A percentile compares a stretch with the other conserved stretches of the same genome.
These are phyloP conservation scores for Fabrea salina DNA, from an alignment of 169 alveolate genomes.

Conservation along the genomic window DNA sequence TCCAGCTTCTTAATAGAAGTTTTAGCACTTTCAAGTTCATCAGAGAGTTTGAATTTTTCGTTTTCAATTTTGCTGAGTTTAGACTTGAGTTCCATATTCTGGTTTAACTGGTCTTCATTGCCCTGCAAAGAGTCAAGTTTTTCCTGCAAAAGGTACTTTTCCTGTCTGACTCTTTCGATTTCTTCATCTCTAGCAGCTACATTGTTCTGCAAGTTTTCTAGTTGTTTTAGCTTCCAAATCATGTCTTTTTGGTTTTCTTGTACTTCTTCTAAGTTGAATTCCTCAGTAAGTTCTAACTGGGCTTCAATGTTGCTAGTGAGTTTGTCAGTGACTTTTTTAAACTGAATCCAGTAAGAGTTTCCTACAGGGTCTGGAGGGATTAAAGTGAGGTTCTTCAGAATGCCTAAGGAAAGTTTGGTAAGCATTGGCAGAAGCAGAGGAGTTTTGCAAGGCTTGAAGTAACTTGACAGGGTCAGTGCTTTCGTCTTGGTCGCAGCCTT, in stretches of 20 bases:
- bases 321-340: not conserved
- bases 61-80: not conserved
- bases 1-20: not conserved
- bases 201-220: conserved; percentile 3
- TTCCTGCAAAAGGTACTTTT: not conserved
- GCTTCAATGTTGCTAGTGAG: not conserved
- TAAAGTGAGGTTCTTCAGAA: not conserved
- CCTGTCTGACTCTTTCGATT: conserved; percentile 18
- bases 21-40: not conserved
- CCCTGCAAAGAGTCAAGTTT: not conserved
- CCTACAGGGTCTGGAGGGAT: conserved; percentile 19
- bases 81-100: not conserved
- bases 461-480: not conserved
- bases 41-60: not conserved
- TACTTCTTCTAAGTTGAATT: not conserved
- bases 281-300: not conserved
- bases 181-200: conserved; percentile 9
- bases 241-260: conserved; percentile 1
- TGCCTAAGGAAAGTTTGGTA: not conserved
- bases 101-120: not conserved
- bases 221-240: not conserved
- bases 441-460: not conserved
- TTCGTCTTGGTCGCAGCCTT: not conserved
- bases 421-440: not conserved
- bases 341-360: not conserved